Percentiles rank a stretch among this genome's conserved stretches.
Conservation (phyloP, 345 rosid species). For the Murraya koenigii region DNA sequence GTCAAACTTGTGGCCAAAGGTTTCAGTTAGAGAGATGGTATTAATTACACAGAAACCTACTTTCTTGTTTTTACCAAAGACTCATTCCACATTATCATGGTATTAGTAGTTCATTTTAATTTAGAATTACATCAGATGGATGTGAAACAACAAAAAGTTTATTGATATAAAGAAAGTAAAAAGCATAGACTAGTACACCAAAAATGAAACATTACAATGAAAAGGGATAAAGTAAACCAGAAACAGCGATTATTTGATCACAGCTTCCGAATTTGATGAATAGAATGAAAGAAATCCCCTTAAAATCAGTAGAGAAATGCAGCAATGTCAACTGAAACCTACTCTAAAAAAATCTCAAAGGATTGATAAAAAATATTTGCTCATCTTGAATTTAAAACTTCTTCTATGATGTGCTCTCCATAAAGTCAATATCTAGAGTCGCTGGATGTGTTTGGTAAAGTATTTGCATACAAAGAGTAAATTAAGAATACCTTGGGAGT, state of each 20-base stretch:
- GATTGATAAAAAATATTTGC: no score
- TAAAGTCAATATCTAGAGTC: background rate
- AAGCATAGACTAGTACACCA: no score
- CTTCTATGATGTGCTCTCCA: background rate
- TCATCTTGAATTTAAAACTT: background rate
- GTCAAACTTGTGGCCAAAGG: no score
- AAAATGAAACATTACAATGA: background rate
- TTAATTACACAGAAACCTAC: no score
- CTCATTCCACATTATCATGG: no score
- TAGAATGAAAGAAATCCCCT: background rate
- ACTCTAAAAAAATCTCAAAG: background rate
- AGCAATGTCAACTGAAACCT: background rate
- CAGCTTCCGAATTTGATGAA: background rate
- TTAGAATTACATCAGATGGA: no score
- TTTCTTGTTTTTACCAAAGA: no score
- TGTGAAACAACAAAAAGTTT: no score
- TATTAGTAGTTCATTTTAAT: no score
- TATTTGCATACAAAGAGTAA: background rate
- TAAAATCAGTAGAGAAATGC: background rate
- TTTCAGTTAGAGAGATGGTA: no score
- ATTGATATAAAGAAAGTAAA: no score
- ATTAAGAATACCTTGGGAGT: slow-evolving; percentile 63
- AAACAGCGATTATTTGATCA: background rate
- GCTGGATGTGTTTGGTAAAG: background rate
- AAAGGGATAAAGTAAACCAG: background rate